Percentiles rank a stretch among this genome's conserved stretches.
These are phyloP conservation scores for Blastobotrys buckinghamii DNA, from an alignment of 1,139 yeast genomes.

Conservation along the genomic window DNA sequence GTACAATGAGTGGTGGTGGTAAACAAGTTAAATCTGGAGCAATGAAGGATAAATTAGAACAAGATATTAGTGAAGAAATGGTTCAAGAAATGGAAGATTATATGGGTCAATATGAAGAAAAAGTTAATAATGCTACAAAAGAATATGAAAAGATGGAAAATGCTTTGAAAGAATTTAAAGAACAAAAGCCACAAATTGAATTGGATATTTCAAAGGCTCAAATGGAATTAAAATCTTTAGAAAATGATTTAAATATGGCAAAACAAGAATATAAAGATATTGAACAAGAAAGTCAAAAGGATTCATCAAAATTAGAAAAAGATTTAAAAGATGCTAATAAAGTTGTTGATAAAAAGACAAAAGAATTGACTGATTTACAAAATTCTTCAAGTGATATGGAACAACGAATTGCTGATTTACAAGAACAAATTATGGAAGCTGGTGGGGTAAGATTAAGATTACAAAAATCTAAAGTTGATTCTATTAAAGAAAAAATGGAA, in stretches of 20 bases:
- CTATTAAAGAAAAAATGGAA: conserved; percentile 62
- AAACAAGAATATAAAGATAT: conserved; percentile 24
- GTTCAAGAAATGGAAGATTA: conserved; percentile 52
- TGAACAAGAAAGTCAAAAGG: conserved; percentile 8
- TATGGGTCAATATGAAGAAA: conserved; percentile 49
- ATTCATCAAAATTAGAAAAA: conserved; percentile 13
- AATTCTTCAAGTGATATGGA: conserved; percentile 56
- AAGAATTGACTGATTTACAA: conserved; percentile 43
- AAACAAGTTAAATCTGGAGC: conserved; percentile 56
- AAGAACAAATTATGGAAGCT: conserved; percentile 77
- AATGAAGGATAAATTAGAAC: conserved; percentile 45
- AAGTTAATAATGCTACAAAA: conserved; percentile 46
- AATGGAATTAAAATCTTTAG: conserved; percentile 62
- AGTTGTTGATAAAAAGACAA: conserved; percentile 35
- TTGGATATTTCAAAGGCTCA: conserved; percentile 51
- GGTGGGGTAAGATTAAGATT: conserved; percentile 85
- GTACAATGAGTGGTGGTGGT: conserved; percentile 98
- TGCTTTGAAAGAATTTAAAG: conserved; percentile 52
- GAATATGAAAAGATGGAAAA: conserved; percentile 56
- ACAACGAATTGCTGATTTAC: conserved; percentile 50
- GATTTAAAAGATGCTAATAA: conserved; percentile 37
- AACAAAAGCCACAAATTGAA: conserved; percentile 68
- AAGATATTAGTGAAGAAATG: conserved; percentile 49
- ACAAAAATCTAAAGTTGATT: conserved; percentile 78
- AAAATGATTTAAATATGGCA: conserved; percentile 44